Evolutionary conservation across 2,329 filamentous ascomycete genomes (phyloP), one percentile per base, ranked within the genome.

Genomic region (Aspergillus versicolor): DNA sequence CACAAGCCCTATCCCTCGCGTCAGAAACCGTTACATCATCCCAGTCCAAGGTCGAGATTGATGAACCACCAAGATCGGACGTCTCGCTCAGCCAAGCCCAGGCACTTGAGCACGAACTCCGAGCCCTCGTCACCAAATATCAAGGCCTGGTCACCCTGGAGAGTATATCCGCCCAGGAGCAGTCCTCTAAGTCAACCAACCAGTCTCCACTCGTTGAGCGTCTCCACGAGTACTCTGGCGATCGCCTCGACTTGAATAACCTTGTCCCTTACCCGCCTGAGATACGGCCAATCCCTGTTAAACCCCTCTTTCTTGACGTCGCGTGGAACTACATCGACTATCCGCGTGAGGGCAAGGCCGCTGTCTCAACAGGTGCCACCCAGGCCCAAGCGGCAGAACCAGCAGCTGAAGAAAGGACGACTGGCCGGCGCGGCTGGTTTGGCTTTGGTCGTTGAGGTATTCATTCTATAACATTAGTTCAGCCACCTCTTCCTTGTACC

Each of bases 321-420:
- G 94, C 94, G 9, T 99, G 91, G 90, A 97, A 97, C 72, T 97
- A 97, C 72, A 92, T 99, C 61, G 86, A 91, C 48, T 99, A 99
- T 70, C 92, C 92, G 0, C 87, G 86, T 34, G 85, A 85, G 59
- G 65, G 56, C 7, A 61, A 64, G 22, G 62, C 63, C 32, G 58
- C 67, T 30, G 27, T 44, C 15, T 37, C 38, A 5, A 21, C 44
- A 12, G 41, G 15, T 7, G 43, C 52, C 13, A 15, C 52, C 19
- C 67, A 69, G 58, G 66, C 61, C 15, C 70, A 72, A 27, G 60
- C 65, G 41, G 58, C 63, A 4, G 64, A 69, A 40, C 52, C 65
- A 8, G 62, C 68, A 43, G 56, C 67, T 42, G 73, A 77, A 55
- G 74, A 77, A 50, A 73, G 80, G 64, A 77, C 80, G 63, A 79